A percentile compares a stretch with the other conserved stretches of the same genome.
Conservation (phyloP, 345 rosid species). For the Acer campestre region DNA sequence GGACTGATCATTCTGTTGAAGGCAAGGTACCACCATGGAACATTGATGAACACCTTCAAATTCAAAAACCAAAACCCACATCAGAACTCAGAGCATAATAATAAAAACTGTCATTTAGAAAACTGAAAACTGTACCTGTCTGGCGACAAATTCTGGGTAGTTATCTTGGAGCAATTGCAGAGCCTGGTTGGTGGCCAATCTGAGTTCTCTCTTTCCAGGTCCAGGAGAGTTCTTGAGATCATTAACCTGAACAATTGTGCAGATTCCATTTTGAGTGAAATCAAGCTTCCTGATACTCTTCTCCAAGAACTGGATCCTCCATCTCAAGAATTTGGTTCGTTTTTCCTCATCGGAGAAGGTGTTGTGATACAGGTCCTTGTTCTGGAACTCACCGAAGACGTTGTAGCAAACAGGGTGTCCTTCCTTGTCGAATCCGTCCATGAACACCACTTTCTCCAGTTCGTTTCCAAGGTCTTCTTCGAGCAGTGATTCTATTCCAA, state of each 20-base stretch:
- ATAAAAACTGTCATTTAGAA: no score
- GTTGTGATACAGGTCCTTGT: slow-evolving; percentile 75
- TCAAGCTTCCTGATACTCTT: slow-evolving; percentile 86
- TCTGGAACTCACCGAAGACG: slow-evolving; percentile 88
- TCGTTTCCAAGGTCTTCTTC: slow-evolving; percentile 83
- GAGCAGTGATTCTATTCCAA: slow-evolving; percentile 61
- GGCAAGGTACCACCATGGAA: slow-evolving; percentile 80
- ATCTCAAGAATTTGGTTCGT: slow-evolving; percentile 64
- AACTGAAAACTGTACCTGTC: slow-evolving; percentile 51
- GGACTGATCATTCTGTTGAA: slow-evolving; percentile 70
- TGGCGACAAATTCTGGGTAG: slow-evolving; percentile 93
- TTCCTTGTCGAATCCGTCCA: slow-evolving; percentile 80
- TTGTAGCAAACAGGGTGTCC: slow-evolving; percentile 92
- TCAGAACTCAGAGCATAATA: background rate
- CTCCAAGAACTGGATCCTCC: slow-evolving; percentile 94
- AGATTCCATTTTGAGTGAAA: slow-evolving; percentile 73
- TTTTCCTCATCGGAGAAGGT: slow-evolving; percentile 78
- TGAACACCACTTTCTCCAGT: slow-evolving; percentile 82
- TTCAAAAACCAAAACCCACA: background rate
- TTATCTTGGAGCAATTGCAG: slow-evolving; percentile 88
- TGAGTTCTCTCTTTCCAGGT: slow-evolving; percentile 73
- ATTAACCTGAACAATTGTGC: slow-evolving; percentile 79
- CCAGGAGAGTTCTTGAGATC: slow-evolving; percentile 92
- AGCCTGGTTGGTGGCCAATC: slow-evolving; percentile 80
- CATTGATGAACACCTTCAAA: slow-evolving; percentile 68